These are phyloP conservation scores for Sporothrix euskadiensis DNA, from an alignment of 2,329 filamentous ascomycete genomes.

Conservation along the genomic window DNA sequence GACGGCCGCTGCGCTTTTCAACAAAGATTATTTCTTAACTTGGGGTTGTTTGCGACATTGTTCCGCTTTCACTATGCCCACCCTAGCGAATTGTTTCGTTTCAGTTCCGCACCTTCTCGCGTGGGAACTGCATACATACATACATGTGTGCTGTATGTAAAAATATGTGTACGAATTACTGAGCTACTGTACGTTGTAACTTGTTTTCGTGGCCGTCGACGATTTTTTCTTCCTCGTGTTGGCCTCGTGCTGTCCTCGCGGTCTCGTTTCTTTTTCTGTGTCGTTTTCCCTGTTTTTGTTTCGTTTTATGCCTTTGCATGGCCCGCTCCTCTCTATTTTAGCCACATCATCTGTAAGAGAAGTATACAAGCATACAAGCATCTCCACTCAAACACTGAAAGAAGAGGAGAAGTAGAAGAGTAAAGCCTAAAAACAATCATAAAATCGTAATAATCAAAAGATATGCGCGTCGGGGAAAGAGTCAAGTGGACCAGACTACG, in stretches of 20 bases:
- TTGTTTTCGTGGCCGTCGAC: background rate
- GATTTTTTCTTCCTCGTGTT: background rate
- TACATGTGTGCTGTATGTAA: background rate
- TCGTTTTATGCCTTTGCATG: background rate
- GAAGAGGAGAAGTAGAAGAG: background rate
- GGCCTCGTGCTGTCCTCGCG: background rate
- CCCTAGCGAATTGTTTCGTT: background rate
- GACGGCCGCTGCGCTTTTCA: background rate
- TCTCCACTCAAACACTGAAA: background rate
- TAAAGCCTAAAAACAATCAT: background rate
- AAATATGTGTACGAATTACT: no score
- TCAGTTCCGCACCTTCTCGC: constrained; percentile 7
- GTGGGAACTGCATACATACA: background rate
- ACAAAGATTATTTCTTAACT: background rate
- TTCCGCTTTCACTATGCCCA: background rate
- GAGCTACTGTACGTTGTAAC: background rate
- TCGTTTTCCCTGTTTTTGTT: background rate
- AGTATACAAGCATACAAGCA: background rate
- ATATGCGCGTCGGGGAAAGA: constrained; percentile 12
- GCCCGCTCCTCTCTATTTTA: background rate
- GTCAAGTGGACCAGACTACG: background rate
- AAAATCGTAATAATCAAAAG: background rate
- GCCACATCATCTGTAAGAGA: background rate
- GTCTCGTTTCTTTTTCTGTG: background rate
- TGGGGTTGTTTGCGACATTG: background rate